Percentiles rank a stretch among this genome's conserved stretches.
Evolutionary conservation across 176 grass and related monocot species (phyloP).

Genomic region (Saccharum spontaneum): DNA sequence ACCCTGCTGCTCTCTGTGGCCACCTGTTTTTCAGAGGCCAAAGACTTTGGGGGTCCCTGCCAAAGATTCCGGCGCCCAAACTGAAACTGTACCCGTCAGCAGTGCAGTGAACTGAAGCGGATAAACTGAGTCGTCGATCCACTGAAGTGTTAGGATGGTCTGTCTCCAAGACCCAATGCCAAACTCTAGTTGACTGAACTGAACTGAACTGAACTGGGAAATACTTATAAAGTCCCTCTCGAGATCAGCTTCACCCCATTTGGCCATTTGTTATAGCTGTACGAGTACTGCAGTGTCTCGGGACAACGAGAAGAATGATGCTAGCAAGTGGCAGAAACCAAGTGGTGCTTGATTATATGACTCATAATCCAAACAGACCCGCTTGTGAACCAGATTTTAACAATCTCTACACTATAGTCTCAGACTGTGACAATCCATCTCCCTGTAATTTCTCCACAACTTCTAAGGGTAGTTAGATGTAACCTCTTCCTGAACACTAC

Average conservation of each 20-base stretch:
- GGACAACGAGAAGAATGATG: background rate
- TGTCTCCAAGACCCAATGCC: slow-evolving; percentile 30
- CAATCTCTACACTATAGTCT: too few species aligned
- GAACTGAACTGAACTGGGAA: background rate
- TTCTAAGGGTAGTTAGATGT: background rate
- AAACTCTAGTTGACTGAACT: slow-evolving; percentile 11
- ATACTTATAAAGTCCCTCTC: background rate
- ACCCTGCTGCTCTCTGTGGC: background rate
- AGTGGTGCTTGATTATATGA: too few species aligned
- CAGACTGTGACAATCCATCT: background rate
- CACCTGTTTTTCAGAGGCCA: slow-evolving; percentile 7
- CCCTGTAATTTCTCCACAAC: background rate
- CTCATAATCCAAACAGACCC: background rate
- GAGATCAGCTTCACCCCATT: background rate
- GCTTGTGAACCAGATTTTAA: background rate
- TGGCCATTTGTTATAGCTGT: background rate
- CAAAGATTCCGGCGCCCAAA: too few species aligned
- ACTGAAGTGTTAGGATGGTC: background rate
- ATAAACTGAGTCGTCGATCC: too few species aligned
- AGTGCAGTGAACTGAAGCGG: too few species aligned
- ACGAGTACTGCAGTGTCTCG: background rate
- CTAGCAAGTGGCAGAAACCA: too few species aligned
- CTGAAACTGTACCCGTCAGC: too few species aligned
- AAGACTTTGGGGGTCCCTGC: background rate
- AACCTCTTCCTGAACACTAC: too few species aligned